Percentiles rank a stretch among this genome's conserved stretches.
These are phyloP conservation scores for Pelargonium exstipulatum DNA, from an alignment of 441 rosid species.

Conservation along the genomic window DNA sequence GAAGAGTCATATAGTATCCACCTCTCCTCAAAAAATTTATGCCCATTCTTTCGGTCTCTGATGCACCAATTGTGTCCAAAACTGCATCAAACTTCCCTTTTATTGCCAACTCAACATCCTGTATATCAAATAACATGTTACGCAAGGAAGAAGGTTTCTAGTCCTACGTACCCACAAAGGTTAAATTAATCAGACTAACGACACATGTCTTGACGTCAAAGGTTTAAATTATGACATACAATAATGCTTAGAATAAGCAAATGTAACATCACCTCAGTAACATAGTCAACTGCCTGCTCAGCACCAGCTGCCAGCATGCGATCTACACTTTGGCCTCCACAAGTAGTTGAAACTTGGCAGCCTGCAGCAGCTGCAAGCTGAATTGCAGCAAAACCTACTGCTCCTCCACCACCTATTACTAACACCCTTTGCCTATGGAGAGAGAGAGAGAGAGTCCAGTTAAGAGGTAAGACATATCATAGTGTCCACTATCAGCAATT, in stretches of 20 bases:
- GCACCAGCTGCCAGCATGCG: constrained; percentile 69
- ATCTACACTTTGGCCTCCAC: constrained; percentile 62
- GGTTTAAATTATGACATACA: constrained; percentile 11
- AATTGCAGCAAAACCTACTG: constrained; percentile 87
- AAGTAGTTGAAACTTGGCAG: constrained; percentile 70
- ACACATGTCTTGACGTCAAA: background rate
- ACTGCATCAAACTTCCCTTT: constrained; percentile 87
- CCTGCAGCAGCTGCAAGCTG: constrained; percentile 77
- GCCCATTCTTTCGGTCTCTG: constrained; percentile 80
- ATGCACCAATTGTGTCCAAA: constrained; percentile 85
- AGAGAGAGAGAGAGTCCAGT: constrained; percentile 13
- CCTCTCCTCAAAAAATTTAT: constrained; percentile 68
- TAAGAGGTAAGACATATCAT: background rate
- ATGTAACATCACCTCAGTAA: constrained; percentile 48
- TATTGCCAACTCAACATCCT: constrained; percentile 76
- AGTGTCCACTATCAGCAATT: background rate
- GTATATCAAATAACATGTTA: constrained; percentile 19
- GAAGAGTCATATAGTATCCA: constrained; percentile 94
- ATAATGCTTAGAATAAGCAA: constrained; percentile 8
- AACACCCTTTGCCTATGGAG: constrained; percentile 67
- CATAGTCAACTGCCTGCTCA: constrained; percentile 84
- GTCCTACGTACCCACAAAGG: background rate
- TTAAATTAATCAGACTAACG: background rate
- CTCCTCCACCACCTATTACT: constrained; percentile 88
- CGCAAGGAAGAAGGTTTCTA: background rate